Base-by-base conservation (phyloP, 352 stramenopile species). In the Elongisporangium prolatum region DNA sequence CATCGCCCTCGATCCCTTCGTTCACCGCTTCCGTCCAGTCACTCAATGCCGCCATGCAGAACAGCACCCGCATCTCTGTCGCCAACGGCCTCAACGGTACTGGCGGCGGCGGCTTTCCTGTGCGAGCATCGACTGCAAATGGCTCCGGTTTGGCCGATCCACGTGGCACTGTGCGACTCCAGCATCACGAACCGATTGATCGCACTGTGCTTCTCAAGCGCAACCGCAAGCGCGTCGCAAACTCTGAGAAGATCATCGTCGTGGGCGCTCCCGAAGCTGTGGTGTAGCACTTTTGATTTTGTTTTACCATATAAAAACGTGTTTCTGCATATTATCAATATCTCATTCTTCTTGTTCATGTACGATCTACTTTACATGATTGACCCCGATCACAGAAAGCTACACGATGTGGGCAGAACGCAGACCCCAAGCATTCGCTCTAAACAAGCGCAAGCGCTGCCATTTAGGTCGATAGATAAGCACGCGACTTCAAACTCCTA, bases 231-330 rank as follows among this genome's bases (percentile, higher is more conserved):
- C 81, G 80, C 51, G 74, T 69, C 11, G 69, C 78, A 52, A 83
- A 84, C 59, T 91, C 79, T 0, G 80, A 92, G 65, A 89, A 89
- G 64, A 94, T 80, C n/a, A 96, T 96, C 59, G 86, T 93, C 50
- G 84, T 96, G 1, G 86, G 86, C 37, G 86, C 84, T 1, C 82
- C 81, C 2, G 84, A 96, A 72, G 86, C 86, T 54, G 77, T 79
- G 40, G 86, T 96, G 38, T 96, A 87, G 74, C n/a, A n/a, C n/a
- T n/a, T n/a, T n/a, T n/a, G n/a, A n/a, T n/a, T n/a, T n/a, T n/a
- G n/a, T n/a, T n/a, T n/a, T n/a, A n/a, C n/a, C n/a, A n/a, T n/a
- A n/a, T n/a, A n/a, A n/a, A n/a, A n/a, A n/a, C n/a, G n/a, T n/a
- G n/a, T n/a, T n/a, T n/a, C n/a, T n/a, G n/a, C n/a, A n/a, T n/a